These are phyloP conservation scores for Pachyrhizus erosus DNA, from an alignment of 306 rosid species.

Conservation along the genomic window DNA sequence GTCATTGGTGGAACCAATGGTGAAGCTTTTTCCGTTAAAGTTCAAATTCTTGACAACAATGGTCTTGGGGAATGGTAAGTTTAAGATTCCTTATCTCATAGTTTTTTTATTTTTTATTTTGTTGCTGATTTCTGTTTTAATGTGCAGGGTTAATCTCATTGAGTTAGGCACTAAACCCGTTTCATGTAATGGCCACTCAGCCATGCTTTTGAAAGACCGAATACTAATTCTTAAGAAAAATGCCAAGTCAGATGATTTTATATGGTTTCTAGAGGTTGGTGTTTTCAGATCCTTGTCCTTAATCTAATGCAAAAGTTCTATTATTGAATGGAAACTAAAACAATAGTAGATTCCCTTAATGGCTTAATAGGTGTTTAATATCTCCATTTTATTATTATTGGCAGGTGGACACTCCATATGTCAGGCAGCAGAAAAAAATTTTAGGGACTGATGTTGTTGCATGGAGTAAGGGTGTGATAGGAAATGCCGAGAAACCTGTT, in stretches of 20 bases:
- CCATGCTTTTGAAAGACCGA: constrained; percentile 62
- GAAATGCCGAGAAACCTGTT: constrained; percentile 72
- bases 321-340: not conserved
- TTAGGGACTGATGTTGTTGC: constrained; percentile 84
- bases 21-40: constrained; percentile 59
- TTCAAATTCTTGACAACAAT: constrained; percentile 60
- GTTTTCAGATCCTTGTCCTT: constrained; percentile 14
- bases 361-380: not conserved
- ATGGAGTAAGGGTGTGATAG: constrained; percentile 88
- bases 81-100: constrained; percentile 25
- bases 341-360: not conserved
- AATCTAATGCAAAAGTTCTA: constrained; percentile 10
- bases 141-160: constrained; percentile 66
- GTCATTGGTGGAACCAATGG: constrained; percentile 75
- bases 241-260: constrained; percentile 61
- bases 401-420: constrained; percentile 86
- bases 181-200: constrained; percentile 74
- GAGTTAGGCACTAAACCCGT: constrained; percentile 74
- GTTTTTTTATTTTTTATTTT: not conserved
- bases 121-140: constrained; percentile 48
- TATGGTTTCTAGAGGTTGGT: constrained; percentile 92
- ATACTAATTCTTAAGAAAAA: constrained; percentile 70
- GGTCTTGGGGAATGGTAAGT: constrained; percentile 68
- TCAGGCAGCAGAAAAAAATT: constrained; percentile 61
- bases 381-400: constrained; percentile 31